A percentile compares a stretch with the other conserved stretches of the same genome.
Conservation (phyloP, 2,329 filamentous ascomycete species). For the Ambrosiella cleistominuta region DNA sequence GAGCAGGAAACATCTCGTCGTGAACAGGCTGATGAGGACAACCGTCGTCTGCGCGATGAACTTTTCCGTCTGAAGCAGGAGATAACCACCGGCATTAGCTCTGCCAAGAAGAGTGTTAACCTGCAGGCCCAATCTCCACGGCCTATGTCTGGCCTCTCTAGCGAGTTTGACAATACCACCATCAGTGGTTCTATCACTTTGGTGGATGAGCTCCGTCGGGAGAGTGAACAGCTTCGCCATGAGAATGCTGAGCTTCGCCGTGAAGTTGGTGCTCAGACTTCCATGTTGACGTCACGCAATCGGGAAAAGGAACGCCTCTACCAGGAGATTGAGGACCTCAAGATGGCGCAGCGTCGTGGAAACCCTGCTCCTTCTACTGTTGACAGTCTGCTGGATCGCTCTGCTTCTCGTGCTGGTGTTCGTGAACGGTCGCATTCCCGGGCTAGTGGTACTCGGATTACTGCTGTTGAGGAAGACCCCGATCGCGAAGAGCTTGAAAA, state of each 20-base stretch:
- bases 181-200: constrained; percentile 46
- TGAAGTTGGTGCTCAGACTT: constrained; percentile 88
- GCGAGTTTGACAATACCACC: constrained; percentile 28
- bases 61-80: constrained; percentile 55
- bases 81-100: constrained; percentile 20
- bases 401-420: constrained; percentile 60
- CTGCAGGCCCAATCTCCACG: constrained; percentile 30
- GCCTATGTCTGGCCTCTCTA: constrained; percentile 32
- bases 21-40: constrained; percentile 82
- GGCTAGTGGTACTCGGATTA: constrained; percentile 51
- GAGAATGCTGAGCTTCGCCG: constrained; percentile 85
- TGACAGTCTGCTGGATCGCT: constrained; percentile 88
- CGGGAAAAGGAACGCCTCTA: constrained; percentile 88
- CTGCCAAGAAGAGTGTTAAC: constrained; percentile 31
- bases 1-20: constrained; percentile 79
- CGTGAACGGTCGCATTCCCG: constrained; percentile 58
- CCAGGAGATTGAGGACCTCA: constrained; percentile 92
- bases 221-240: constrained; percentile 62
- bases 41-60: constrained; percentile 67
- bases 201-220: constrained; percentile 55
- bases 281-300: constrained; percentile 91
- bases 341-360: constrained; percentile 64
- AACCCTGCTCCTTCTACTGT: constrained; percentile 42
- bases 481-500: constrained; percentile 78
- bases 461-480: constrained; percentile 45